Evolutionary conservation across 495 filamentous ascomycete species (phyloP).

Genomic region (Neurospora sp.): DNA sequence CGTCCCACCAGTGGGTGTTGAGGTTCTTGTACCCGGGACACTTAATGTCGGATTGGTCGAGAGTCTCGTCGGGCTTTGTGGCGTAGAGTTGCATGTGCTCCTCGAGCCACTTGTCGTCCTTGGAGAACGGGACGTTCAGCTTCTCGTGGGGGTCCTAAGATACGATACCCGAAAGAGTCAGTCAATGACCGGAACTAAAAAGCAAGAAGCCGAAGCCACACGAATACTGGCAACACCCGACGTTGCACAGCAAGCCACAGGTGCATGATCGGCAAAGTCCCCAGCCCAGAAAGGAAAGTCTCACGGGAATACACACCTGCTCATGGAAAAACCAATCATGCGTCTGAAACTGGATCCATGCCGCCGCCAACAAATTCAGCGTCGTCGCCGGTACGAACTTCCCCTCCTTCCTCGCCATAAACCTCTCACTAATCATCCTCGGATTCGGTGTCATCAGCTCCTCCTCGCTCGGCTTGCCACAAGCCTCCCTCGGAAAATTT

Average conservation of each 20-base stretch:
- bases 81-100: slow-evolving; percentile 20
- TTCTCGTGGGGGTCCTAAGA: slow-evolving; percentile 5
- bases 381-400: slow-evolving; percentile 32
- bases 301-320: slow-evolving; percentile 8
- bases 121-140: slow-evolving; percentile 19
- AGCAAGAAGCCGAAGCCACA: neutral
- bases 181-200: neutral
- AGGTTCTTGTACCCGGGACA: slow-evolving; percentile 31
- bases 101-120: slow-evolving; percentile 20
- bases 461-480: slow-evolving; percentile 23
- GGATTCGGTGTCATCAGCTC: slow-evolving; percentile 34
- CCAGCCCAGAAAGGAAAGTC: neutral
- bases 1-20: slow-evolving; percentile 38
- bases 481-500: slow-evolving; percentile 25
- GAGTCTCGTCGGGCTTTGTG: slow-evolving; percentile 19
- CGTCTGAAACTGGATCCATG: slow-evolving; percentile 39
- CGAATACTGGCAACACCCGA: neutral
- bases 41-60: slow-evolving; percentile 21
- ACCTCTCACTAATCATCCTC: slow-evolving; percentile 23
- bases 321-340: slow-evolving; percentile 33
- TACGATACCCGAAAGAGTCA: neutral
- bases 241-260: neutral
- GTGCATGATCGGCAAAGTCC: neutral
- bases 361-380: slow-evolving; percentile 34
- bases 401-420: slow-evolving; percentile 21